Evolutionary conservation across 768 basidiomycete species (phyloP), one percentile per base, ranked within the genome.

Genomic region (Boletus tomentosulus): DNA sequence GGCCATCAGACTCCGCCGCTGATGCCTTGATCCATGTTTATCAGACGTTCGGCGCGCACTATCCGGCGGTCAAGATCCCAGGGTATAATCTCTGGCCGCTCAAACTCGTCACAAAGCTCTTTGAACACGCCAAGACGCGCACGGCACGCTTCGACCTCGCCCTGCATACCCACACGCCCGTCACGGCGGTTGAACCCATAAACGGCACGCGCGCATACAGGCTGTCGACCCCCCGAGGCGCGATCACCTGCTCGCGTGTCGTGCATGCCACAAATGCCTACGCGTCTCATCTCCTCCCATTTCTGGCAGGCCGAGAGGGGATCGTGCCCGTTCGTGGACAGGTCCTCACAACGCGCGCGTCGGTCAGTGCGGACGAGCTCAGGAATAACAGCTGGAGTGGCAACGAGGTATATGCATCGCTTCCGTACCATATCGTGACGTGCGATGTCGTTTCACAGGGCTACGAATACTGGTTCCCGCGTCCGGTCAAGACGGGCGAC

Each of bases 221-320:
- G 13, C 41, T 68, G 9, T 59, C 46, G 4, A 94, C 92, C 0
- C 78, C 84, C 0, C 79, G 90, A n/a, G 92, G 93, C 1, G 58
- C 62, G 1, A 66, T 92, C 22, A 39, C 65, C 4, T 84, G 87
- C 57, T 68, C 74, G 19, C 82, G 84, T 55, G 79, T 96, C 42
- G 73, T 97, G 4, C 91, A 94, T 64, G 91, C 90, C 0, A 94
- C 91, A 10, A 97, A 97, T 61, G 94, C 75, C 0, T 94, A 95
- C 56, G 81, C 85, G 11, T 80, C 85, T 4, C 78, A 87, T 60
- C 79, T 96, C 34, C 74, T 97, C n/a, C 87, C 89, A 0, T 79
- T 83, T 54, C 65, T 93, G 28, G 60, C 74, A 8, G 82, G 84
- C 0, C 74, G 55, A 12, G 56, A 59, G 1, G 79, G 80, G 1